A percentile compares a stretch with the other conserved stretches of the same genome.
These are phyloP conservation scores for Vigna nakashimae DNA, from an alignment of 306 rosid species.

Conservation along the genomic window DNA sequence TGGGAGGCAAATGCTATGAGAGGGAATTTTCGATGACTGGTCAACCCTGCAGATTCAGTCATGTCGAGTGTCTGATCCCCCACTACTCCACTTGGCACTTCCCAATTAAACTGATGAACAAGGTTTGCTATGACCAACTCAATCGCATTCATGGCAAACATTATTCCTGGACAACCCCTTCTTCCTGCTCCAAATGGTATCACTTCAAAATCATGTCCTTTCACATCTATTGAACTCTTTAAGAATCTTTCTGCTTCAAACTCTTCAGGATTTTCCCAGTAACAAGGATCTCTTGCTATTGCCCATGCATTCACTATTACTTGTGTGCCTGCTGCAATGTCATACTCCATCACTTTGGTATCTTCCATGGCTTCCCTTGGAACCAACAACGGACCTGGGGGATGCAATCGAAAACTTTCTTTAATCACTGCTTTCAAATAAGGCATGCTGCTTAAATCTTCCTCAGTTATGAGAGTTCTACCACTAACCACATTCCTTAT, in stretches of 20 bases:
- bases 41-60: not conserved
- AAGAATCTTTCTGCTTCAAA: conserved; percentile 41
- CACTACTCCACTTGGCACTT: not conserved
- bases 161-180: not conserved
- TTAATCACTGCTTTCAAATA: conserved; percentile 10
- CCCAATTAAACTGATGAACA: conserved; percentile 38
- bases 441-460: not conserved
- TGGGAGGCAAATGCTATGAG: conserved; percentile 1
- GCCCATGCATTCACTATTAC: not conserved
- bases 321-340: not conserved
- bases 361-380: conserved; percentile 1
- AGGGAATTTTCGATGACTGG: conserved; percentile 6
- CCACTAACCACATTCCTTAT: not conserved
- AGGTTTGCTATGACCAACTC: conserved; percentile 31
- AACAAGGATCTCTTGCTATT: not conserved
- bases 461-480: not conserved
- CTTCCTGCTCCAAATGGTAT: conserved; percentile 39
- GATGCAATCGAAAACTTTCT: not conserved
- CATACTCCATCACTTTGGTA: not conserved
- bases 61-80: conserved; percentile 1
- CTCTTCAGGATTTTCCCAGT: conserved; percentile 14
- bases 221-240: conserved; percentile 16
- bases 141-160: not conserved
- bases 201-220: conserved; percentile 29
- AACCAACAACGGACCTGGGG: not conserved